These are phyloP conservation scores for Geotrichum carabidarum DNA, from an alignment of 1,139 yeast genomes.

Conservation along the genomic window DNA sequence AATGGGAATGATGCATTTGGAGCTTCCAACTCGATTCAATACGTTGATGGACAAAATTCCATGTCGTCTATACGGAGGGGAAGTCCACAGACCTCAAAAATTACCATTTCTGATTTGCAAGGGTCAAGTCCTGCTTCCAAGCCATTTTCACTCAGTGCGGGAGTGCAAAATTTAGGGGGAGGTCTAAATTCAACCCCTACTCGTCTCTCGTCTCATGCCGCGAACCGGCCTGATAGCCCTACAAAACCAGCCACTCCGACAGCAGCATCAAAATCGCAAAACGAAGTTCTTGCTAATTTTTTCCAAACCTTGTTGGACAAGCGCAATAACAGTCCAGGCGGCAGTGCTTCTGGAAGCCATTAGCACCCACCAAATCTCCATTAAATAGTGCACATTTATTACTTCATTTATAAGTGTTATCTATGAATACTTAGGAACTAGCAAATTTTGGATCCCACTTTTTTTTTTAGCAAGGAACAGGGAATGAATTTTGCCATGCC, in stretches of 20 bases:
- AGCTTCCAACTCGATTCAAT: background rate
- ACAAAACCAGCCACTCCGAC: conserved; percentile 21
- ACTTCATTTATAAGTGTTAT: too few relatives aligned
- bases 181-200: background rate
- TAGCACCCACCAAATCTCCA: background rate
- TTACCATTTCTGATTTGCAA: background rate
- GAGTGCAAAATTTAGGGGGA: background rate
- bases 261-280: conserved; percentile 20
- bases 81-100: background rate
- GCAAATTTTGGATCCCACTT: too few relatives aligned
- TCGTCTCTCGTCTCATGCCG: conserved; percentile 13
- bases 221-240: conserved; percentile 20
- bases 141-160: background rate
- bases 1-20: background rate
- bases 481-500: too few relatives aligned
- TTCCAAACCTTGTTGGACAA: conserved; percentile 31
- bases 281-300: conserved; percentile 31
- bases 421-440: too few relatives aligned
- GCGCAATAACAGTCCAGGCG: conserved; percentile 1
- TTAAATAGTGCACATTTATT: background rate
- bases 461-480: too few relatives aligned
- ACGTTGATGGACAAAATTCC: background rate
- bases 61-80: background rate
- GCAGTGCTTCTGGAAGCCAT: background rate
- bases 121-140: conserved; percentile 1